These are phyloP conservation scores for Chrysosporium keratinophilum DNA, from an alignment of 2,329 filamentous ascomycete genomes.

Conservation along the genomic window DNA sequence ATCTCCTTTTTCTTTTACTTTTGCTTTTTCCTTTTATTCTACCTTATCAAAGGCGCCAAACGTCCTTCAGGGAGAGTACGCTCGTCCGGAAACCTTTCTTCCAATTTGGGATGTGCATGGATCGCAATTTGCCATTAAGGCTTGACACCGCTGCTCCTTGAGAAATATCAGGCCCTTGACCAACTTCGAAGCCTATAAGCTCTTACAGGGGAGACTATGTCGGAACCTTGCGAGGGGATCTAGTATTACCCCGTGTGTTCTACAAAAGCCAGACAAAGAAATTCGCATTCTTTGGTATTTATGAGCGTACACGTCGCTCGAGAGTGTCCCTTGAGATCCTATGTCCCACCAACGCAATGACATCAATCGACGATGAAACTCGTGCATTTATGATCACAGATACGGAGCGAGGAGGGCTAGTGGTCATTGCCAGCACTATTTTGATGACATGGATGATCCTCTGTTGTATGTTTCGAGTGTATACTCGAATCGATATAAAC, in stretches of 20 bases:
- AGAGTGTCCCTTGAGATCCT: background rate
- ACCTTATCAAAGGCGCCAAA: background rate
- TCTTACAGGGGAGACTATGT: no score
- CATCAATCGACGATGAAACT: background rate
- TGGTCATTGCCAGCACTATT: slow-evolving; percentile 8
- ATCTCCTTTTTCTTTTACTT: background rate
- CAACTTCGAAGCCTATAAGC: no score
- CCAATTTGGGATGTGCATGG: no score
- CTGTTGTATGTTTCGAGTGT: slow-evolving; percentile 14
- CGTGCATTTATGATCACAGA: slow-evolving; percentile 10
- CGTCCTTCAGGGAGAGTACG: background rate
- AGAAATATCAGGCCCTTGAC: no score
- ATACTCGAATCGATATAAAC: slow-evolving; percentile 21
- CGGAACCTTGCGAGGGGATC: no score
- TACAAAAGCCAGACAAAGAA: background rate
- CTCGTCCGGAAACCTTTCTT: no score
- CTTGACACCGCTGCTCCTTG: no score
- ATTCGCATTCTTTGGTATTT: background rate
- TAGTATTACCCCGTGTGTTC: no score
- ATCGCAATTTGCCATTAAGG: no score
- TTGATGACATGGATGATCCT: slow-evolving; percentile 15
- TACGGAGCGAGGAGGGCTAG: slow-evolving; percentile 4
- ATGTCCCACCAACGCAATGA: background rate
- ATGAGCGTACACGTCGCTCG: background rate
- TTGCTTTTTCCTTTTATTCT: background rate